Conservation (phyloP, 2,329 filamentous ascomycete species). For the Colletotrichum sojae region DNA sequence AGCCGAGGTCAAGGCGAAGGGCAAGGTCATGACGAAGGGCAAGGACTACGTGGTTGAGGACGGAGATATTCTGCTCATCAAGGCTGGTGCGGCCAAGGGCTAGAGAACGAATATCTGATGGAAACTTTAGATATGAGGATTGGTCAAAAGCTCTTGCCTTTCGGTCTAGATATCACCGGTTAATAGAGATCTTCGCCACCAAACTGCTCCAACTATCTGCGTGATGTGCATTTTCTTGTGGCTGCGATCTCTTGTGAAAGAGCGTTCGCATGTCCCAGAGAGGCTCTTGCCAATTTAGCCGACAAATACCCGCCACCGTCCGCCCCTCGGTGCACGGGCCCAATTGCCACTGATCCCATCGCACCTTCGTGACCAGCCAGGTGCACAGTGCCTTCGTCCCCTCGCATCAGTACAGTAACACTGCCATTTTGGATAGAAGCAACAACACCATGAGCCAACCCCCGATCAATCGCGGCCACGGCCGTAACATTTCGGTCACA, state of each 20-base stretch:
- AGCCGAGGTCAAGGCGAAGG: slow-evolving; percentile 88
- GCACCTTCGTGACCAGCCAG: too few species aligned
- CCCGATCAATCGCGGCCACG: slow-evolving; percentile 32
- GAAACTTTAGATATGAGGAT: slow-evolving; percentile 39
- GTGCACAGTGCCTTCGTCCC: background rate
- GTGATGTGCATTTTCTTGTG: background rate
- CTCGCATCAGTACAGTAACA: slow-evolving; percentile 1
- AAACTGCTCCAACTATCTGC: background rate
- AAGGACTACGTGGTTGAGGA: slow-evolving; percentile 96
- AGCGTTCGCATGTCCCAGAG: too few species aligned
- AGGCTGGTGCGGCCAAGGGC: slow-evolving; percentile 86
- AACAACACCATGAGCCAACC: slow-evolving; percentile 30
- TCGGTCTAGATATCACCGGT: slow-evolving; percentile 41
- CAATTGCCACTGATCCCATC: background rate
- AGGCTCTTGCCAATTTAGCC: background rate
- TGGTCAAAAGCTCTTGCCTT: slow-evolving; percentile 41
- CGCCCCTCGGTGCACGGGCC: slow-evolving; percentile 10
- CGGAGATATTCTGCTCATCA: slow-evolving; percentile 88
- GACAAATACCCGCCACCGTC: background rate
- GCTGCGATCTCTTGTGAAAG: background rate
- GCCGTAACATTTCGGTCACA: slow-evolving; percentile 38
- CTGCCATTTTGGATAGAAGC: background rate
- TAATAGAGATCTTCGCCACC: slow-evolving; percentile 33
- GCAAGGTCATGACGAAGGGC: slow-evolving; percentile 98
- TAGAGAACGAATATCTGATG: slow-evolving; percentile 53